Percentiles rank a stretch among this genome's conserved stretches.
Evolutionary conservation across 208 protist species (phyloP).

Genomic region (Angomonas ambiguus): DNA sequence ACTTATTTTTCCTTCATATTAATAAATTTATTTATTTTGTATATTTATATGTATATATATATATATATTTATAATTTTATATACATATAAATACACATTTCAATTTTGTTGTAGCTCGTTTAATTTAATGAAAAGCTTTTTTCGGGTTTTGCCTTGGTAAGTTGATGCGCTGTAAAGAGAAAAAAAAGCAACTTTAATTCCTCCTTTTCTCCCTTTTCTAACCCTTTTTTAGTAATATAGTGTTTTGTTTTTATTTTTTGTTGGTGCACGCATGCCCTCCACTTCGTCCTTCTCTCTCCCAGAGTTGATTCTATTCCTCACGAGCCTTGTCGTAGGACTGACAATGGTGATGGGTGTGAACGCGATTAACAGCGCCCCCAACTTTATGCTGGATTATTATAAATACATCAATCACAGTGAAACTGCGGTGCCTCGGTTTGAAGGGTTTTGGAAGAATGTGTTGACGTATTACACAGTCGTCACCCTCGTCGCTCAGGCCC

Average conservation of each 20-base stretch:
- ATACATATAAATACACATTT: not conserved
- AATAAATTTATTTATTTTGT: no score
- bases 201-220: conserved; percentile 10
- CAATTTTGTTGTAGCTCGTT: conserved; percentile 12
- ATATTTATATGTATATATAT: no score
- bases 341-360: conserved; percentile 89
- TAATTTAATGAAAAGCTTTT: conserved; percentile 8
- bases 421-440: conserved; percentile 23
- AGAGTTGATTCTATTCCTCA: conserved; percentile 53
- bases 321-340: conserved; percentile 70
- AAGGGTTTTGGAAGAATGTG: conserved; percentile 62
- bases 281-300: no score
- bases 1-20: no score
- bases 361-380: conserved; percentile 76
- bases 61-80: not conserved
- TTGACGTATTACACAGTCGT: conserved; percentile 79
- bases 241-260: not conserved
- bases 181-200: not conserved
- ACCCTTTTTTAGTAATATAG: not conserved
- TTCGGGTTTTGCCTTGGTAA: no score
- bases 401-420: conserved; percentile 50
- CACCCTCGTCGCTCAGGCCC: conserved; percentile 66
- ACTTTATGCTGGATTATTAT: conserved; percentile 86
- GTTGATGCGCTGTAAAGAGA: no score
- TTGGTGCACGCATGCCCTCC: no score